Evolutionary conservation across 2,329 filamentous ascomycete species (phyloP).

Genomic region (Thelonectria olida): DNA sequence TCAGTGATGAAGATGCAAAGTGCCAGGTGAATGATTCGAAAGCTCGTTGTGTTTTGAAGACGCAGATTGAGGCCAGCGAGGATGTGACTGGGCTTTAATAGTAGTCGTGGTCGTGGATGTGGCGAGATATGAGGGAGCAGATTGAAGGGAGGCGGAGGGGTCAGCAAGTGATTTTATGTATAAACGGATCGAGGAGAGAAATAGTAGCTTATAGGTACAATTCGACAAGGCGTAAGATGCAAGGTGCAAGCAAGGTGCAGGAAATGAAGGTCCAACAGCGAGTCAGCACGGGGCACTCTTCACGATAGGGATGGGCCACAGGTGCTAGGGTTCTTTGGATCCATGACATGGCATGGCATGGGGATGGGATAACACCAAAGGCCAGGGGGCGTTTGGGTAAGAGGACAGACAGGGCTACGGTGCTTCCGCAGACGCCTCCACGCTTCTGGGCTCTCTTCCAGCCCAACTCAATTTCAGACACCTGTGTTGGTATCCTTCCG

Average conservation of each 20-base stretch:
- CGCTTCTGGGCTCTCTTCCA: not conserved
- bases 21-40: not conserved
- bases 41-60: not conserved
- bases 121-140: slow-evolving; percentile 9
- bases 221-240: slow-evolving; percentile 3
- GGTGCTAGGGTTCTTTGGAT: no score
- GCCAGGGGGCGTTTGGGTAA: not conserved
- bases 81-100: not conserved
- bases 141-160: slow-evolving; percentile 28
- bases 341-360: not conserved
- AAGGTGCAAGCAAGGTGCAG: slow-evolving; percentile 15
- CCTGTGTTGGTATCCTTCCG: not conserved
- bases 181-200: slow-evolving; percentile 2
- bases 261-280: slow-evolving; percentile 26
- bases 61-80: not conserved
- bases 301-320: slow-evolving; percentile 11
- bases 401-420: not conserved
- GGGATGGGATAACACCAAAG: not conserved
- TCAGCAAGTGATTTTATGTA: slow-evolving; percentile 35
- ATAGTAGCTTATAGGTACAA: not conserved
- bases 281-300: slow-evolving; percentile 22
- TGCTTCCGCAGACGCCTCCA: not conserved
- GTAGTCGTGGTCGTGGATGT: slow-evolving; percentile 8
- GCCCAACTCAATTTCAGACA: not conserved
- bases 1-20: not conserved